Evolutionary conservation across 495 filamentous ascomycete species (phyloP).

Genomic region (Penicillium waksmanii): DNA sequence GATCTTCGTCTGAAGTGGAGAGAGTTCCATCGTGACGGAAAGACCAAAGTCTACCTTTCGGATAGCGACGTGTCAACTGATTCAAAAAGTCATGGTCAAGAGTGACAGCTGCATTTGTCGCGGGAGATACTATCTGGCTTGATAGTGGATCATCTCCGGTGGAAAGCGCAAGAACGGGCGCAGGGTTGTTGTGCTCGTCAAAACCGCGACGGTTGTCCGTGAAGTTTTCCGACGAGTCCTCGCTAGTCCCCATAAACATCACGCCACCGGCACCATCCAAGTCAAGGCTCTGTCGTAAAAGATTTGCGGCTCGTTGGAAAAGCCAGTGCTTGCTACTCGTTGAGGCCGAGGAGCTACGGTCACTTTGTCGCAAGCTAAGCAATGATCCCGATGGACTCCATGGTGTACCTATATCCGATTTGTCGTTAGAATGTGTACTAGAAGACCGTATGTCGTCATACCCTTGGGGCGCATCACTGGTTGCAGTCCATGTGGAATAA

Average conservation of each 20-base stretch:
- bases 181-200: background rate
- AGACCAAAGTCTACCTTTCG: conserved; percentile 59
- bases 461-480: too few species aligned
- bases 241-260: conserved; percentile 35
- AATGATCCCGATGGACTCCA: too few species aligned
- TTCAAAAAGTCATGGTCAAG: conserved; percentile 37
- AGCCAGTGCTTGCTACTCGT: conserved; percentile 11
- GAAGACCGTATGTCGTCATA: too few species aligned
- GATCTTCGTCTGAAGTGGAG: conserved; percentile 29
- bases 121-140: background rate
- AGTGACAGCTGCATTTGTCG: conserved; percentile 21
- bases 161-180: background rate
- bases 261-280: conserved; percentile 45
- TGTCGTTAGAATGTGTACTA: too few species aligned
- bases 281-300: conserved; percentile 48
- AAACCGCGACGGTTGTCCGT: background rate
- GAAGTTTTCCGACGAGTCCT: background rate
- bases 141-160: background rate
- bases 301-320: conserved; percentile 46
- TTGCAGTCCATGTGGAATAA: too few species aligned
- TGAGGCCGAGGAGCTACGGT: too few species aligned
- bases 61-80: conserved; percentile 53
- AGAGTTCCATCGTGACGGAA: conserved; percentile 47
- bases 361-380: too few species aligned
- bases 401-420: too few species aligned